Evolutionary conservation across 116 monocot species (phyloP).

Genomic region (Posidonia oceanica): DNA sequence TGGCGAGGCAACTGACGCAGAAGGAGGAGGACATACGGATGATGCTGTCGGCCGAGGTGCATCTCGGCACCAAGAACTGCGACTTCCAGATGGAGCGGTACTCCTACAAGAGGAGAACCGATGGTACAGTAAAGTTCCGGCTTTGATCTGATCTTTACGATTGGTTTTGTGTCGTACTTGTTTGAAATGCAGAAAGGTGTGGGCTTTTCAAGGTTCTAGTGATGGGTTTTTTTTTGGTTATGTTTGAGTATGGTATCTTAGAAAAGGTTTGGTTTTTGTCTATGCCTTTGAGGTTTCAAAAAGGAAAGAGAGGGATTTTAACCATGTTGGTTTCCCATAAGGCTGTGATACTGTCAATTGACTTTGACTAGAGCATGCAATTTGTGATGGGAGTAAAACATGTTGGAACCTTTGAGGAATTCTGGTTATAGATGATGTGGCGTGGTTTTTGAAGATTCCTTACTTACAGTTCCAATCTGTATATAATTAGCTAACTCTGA

Average conservation of each 20-base stretch:
- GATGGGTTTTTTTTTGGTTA: neutral
- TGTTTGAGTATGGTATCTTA: neutral
- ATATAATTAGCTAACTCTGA: too few relatives aligned
- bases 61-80: slow-evolving; percentile 82
- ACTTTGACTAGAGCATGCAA: neutral
- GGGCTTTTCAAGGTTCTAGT: neutral
- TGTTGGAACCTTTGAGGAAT: too few relatives aligned
- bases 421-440: too few relatives aligned
- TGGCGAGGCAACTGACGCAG: slow-evolving; percentile 17
- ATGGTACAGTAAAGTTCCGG: slow-evolving; percentile 16
- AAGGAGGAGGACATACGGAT: slow-evolving; percentile 65
- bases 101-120: slow-evolving; percentile 53
- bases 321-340: neutral
- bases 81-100: slow-evolving; percentile 88
- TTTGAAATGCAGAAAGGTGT: too few relatives aligned
- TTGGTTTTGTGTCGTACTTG: too few relatives aligned
- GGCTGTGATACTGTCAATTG: neutral
- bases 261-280: neutral
- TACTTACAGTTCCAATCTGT: too few relatives aligned
- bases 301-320: too few relatives aligned
- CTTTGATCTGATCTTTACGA: too few relatives aligned
- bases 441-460: too few relatives aligned
- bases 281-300: neutral
- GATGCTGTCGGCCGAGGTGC: slow-evolving; percentile 65
- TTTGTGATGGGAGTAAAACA: too few relatives aligned